Percentiles rank a stretch among this genome's conserved stretches.
Evolutionary conservation across 345 rosid genomes (phyloP).

Genomic region (Isatis tinctoria): DNA sequence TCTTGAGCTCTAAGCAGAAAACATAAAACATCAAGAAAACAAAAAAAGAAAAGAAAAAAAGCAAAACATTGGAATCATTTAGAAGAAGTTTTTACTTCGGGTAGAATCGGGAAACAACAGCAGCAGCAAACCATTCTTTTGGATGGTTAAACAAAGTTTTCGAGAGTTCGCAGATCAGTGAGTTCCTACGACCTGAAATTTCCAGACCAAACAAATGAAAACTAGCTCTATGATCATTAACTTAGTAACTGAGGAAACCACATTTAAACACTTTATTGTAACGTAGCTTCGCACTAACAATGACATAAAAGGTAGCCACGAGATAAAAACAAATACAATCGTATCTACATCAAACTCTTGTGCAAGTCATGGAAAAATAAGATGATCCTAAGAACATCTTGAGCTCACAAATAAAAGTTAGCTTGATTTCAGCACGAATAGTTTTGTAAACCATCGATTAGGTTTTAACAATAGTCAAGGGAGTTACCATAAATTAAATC

Average conservation of each 20-base stretch:
- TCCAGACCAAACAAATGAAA: neutral
- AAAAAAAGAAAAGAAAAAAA: neutral
- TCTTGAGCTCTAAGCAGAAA: constrained; percentile 50
- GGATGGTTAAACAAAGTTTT: neutral
- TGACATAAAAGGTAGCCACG: neutral
- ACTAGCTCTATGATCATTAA: neutral
- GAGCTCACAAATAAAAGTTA: neutral
- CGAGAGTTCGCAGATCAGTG: neutral
- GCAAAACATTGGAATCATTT: constrained; percentile 7
- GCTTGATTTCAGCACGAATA: neutral
- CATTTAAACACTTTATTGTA: neutral
- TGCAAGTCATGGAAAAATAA: neutral
- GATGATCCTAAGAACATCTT: neutral
- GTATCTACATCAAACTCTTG: neutral
- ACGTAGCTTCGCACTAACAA: neutral
- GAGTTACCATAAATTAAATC: neutral
- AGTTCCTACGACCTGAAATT: neutral
- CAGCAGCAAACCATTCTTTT: constrained; percentile 79
- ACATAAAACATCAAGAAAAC: neutral
- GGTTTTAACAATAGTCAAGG: neutral
- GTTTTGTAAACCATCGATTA: neutral
- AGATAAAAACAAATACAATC: neutral
- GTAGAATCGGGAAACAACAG: constrained; percentile 68
- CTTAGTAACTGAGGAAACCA: neutral
- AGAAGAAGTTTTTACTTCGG: constrained; percentile 59